A percentile compares a stretch with the other conserved stretches of the same genome.
phyloP scores from a whole-genome alignment of 1,139 yeast species.

The Nakaseomyces nivariensis region DNA sequence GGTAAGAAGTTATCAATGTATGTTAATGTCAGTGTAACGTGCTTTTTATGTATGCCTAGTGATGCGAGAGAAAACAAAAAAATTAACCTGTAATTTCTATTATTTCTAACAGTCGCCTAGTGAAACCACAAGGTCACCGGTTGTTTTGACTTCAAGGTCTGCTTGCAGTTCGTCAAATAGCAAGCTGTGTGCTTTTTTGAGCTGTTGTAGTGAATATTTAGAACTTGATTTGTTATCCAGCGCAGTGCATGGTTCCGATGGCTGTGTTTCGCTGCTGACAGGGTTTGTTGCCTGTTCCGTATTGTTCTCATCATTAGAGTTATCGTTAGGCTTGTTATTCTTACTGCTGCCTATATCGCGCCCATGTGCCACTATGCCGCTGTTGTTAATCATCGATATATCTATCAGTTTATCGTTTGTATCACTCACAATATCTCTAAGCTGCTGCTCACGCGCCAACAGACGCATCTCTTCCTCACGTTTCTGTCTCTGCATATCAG shows the following conservation, averaged over 20 bases:
- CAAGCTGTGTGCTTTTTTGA: neutral
- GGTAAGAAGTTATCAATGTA: no score
- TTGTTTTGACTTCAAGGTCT: constrained; percentile 1
- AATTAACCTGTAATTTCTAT: no score
- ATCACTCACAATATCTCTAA: constrained; percentile 32
- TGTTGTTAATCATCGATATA: constrained; percentile 29
- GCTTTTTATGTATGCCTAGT: no score
- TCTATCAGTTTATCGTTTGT: constrained; percentile 32
- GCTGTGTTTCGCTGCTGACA: neutral
- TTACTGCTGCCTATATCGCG: neutral
- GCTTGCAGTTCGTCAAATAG: constrained; percentile 1
- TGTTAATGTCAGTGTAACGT: no score
- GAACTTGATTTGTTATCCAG: neutral
- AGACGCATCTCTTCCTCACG: constrained; percentile 26
- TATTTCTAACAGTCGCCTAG: neutral
- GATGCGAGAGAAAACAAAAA: no score
- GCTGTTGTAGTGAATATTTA: neutral
- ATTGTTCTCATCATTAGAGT: neutral
- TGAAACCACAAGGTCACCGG: neutral
- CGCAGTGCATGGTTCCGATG: neutral
- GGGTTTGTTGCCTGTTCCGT: neutral
- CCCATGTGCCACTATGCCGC: constrained; percentile 27
- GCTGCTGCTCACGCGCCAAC: constrained; percentile 28
- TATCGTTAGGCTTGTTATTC: neutral
- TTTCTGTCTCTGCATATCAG: neutral